Conservation (phyloP, 2,329 filamentous ascomycete genomes). For the Bipolaris victoriae region DNA sequence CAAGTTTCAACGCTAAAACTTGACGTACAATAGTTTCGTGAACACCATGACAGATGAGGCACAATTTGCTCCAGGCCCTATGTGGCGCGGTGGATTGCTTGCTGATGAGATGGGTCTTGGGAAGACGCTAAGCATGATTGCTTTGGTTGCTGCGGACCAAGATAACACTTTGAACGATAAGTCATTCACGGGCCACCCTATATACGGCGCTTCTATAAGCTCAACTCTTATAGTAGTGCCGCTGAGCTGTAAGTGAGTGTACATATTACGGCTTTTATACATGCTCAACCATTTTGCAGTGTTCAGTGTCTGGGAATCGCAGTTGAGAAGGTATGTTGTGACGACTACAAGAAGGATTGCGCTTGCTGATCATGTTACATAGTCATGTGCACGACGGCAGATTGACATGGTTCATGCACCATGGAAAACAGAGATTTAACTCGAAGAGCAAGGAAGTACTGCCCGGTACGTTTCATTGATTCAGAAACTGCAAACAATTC, state of each 20-base stretch:
- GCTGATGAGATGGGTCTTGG: conserved; percentile 27
- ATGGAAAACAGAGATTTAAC: not conserved
- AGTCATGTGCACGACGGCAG: not conserved
- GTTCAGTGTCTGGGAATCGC: not conserved
- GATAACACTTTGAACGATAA: not conserved
- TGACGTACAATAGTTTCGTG: not conserved
- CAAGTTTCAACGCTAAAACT: not conserved
- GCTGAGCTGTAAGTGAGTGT: not conserved
- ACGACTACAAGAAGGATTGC: not conserved
- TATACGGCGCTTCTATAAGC: not conserved
- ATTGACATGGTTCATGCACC: not conserved
- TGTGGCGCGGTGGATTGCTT: conserved; percentile 12
- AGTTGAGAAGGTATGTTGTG: not conserved
- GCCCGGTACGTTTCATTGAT: not conserved
- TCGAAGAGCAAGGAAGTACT: not conserved
- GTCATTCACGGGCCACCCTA: not conserved
- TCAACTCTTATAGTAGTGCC: not conserved
- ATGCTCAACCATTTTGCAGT: not conserved
- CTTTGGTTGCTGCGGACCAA: conserved; percentile 9
- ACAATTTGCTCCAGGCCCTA: not conserved
- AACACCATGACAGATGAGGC: not conserved
- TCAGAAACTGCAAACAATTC: not conserved
- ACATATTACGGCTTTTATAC: not conserved
- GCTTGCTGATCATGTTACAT: not conserved
- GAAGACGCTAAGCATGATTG: conserved; percentile 26